Evolutionary conservation across 257 asterid genomes (phyloP).

Genomic region (Plantago ovata): DNA sequence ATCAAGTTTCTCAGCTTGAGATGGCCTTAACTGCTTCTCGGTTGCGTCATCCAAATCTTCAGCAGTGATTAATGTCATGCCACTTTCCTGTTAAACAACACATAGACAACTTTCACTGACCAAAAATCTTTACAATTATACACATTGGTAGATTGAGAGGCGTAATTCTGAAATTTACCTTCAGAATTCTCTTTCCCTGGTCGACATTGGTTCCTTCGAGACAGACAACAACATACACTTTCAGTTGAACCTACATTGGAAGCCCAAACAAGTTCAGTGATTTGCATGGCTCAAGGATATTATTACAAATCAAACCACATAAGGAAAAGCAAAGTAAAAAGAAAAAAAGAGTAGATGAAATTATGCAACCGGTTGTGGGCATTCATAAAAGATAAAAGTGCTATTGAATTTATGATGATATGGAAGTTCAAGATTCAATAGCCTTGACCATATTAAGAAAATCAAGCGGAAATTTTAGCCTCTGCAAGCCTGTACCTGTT

Average conservation of each 20-base stretch:
- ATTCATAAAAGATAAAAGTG: too few relatives aligned
- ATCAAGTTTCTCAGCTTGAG: slow-evolving; percentile 23
- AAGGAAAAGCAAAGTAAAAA: too few relatives aligned
- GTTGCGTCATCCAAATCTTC: slow-evolving; percentile 97
- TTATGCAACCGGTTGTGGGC: neutral
- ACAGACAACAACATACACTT: slow-evolving; percentile 92
- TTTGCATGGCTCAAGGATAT: slow-evolving; percentile 5
- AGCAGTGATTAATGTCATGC: slow-evolving; percentile 80
- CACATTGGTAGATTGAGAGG: neutral
- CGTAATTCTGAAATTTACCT: slow-evolving; percentile 40
- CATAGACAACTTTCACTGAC: too few relatives aligned
- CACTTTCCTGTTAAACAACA: slow-evolving; percentile 66
- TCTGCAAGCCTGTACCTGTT: slow-evolving; percentile 44
- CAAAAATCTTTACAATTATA: neutral
- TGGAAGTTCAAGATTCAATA: too few relatives aligned
- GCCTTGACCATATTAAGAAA: neutral
- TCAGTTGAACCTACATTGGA: slow-evolving; percentile 64
- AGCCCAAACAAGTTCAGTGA: slow-evolving; percentile 18
- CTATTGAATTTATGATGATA: too few relatives aligned
- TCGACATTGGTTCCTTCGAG: slow-evolving; percentile 98
- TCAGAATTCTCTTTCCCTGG: slow-evolving; percentile 90
- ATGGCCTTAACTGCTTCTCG: slow-evolving; percentile 81
- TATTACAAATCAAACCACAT: neutral
- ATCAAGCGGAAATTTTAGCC: neutral
- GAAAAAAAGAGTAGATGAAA: neutral